These are phyloP conservation scores for Coprinopsis strossmayeri DNA, from an alignment of 768 basidiomycete genomes.

Conservation along the genomic window DNA sequence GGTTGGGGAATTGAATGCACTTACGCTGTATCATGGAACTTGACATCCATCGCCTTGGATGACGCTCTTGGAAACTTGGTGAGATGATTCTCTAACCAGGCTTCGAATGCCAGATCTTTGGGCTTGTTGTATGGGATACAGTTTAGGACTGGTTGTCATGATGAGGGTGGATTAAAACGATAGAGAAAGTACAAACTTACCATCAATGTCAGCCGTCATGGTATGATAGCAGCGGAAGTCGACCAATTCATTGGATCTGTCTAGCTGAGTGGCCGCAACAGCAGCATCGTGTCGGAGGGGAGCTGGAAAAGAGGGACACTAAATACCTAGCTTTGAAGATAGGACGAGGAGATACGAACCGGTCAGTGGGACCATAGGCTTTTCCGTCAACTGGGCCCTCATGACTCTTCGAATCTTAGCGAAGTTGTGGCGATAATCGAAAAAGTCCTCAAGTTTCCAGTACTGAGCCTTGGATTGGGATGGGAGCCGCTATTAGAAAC, in stretches of 20 bases:
- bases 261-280: no score
- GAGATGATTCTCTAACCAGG: no score
- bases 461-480: conserved; percentile 27
- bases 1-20: no score
- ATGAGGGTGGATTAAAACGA: background rate
- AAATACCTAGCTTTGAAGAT: background rate
- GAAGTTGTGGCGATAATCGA: conserved; percentile 21
- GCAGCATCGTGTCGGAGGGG: conserved; percentile 25
- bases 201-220: background rate
- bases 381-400: conserved; percentile 14
- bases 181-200: background rate
- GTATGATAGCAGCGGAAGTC: background rate
- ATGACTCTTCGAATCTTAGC: conserved; percentile 21
- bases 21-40: no score
- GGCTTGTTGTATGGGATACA: no score
- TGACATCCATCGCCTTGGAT: no score
- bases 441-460: conserved; percentile 23
- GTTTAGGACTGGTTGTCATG: no score
- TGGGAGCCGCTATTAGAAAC: no score
- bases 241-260: conserved; percentile 14
- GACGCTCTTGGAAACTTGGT: no score
- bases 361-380: conserved; percentile 6
- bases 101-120: no score
- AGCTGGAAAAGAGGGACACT: conserved; percentile 12
- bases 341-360: background rate